Conservation (phyloP, 345 rosid genomes). For the Adansonia digitata region DNA sequence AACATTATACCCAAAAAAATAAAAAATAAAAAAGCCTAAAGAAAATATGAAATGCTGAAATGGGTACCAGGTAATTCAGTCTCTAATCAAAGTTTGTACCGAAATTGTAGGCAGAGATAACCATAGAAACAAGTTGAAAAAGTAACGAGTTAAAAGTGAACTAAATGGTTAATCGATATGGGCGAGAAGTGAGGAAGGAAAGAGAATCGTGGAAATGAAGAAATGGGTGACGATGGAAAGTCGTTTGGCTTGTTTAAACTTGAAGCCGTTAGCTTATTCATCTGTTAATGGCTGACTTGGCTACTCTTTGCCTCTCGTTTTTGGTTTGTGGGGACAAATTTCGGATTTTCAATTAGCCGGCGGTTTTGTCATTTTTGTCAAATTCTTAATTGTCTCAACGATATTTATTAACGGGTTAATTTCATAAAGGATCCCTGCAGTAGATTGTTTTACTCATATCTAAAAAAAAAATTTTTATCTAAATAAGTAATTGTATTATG, state of each 20-base stretch:
- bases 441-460: no score
- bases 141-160: not conserved
- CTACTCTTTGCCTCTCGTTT: conserved; percentile 39
- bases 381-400: no score
- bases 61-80: not conserved
- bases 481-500: no score
- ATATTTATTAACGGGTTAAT: no score
- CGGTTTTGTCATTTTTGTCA: no score
- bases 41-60: not conserved
- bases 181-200: not conserved
- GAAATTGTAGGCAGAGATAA: not conserved
- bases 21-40: no score
- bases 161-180: not conserved
- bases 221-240: no score
- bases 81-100: not conserved
- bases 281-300: conserved; percentile 13
- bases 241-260: conserved; percentile 65
- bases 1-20: not conserved
- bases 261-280: conserved; percentile 32
- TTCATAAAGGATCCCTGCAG: no score
- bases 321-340: conserved; percentile 24
- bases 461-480: no score
- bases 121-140: not conserved
- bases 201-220: not conserved
- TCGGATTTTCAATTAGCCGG: not conserved